Conservation (phyloP, 2,329 filamentous ascomycete species). For the Curvularia verruculosa region DNA sequence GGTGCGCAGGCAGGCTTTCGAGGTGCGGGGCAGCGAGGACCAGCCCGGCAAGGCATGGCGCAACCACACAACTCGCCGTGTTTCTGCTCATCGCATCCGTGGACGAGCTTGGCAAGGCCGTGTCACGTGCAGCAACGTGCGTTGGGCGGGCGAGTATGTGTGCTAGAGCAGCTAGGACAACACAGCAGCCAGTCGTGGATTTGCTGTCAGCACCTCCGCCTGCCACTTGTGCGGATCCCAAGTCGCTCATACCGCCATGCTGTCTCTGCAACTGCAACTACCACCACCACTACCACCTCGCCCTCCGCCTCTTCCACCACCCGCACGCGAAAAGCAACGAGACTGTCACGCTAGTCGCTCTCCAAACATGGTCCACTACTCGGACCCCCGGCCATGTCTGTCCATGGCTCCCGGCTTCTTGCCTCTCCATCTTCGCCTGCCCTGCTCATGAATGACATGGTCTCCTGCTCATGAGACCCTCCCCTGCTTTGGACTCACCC, state of each 20-base stretch:
- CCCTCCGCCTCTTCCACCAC: constrained; percentile 16
- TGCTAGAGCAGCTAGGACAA: neutral
- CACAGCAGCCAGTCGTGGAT: neutral
- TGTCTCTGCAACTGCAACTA: constrained; percentile 19
- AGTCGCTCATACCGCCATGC: constrained; percentile 16
- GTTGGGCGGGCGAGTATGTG: neutral
- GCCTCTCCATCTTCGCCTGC: constrained; percentile 27
- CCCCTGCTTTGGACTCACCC: constrained; percentile 14
- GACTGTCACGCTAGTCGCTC: constrained; percentile 11
- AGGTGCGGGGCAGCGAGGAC: neutral
- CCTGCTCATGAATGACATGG: constrained; percentile 16
- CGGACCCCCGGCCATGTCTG: constrained; percentile 3
- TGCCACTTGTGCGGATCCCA: neutral
- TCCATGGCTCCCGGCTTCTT: constrained; percentile 16
- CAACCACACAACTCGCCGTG: neutral
- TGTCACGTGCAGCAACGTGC: neutral
- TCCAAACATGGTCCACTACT: constrained; percentile 10
- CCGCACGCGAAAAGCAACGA: constrained; percentile 12
- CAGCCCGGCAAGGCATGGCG: neutral
- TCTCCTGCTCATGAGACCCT: constrained; percentile 8
- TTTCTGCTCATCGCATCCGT: neutral
- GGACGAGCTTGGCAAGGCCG: neutral
- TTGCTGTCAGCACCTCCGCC: neutral
- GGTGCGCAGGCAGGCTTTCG: neutral
- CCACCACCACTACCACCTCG: constrained; percentile 16